Evolutionary conservation across 106 monocot species (phyloP), one percentile per base, ranked within the genome.

Genomic region (Acorus calamus): DNA sequence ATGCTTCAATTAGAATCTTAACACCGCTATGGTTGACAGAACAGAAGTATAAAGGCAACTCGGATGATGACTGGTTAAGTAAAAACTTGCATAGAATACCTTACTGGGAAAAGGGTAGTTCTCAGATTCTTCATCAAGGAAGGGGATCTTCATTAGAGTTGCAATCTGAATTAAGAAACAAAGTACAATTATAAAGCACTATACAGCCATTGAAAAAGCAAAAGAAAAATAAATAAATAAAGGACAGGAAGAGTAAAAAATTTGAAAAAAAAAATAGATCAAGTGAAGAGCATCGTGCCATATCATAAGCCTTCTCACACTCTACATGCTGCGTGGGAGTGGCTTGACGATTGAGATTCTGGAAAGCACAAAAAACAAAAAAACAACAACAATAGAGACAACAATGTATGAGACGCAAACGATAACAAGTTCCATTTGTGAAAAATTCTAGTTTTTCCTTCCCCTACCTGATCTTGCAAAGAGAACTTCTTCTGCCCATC

Each of bases 261-360:
- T 11, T 6, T 13, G 4, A 47, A 45, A 49, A 53, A 62, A 28
- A 28, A 28, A 28, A 28, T 28, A 28, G 28, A 28, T 28, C 28
- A 28, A 28, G 28, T 28, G 28, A 28, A 28, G 28, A 28, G 28
- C 28, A 28, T 28, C 74, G n/a, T 85, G 91, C 96, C 67, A 49
- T 83, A 56, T 98, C 85, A 72, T 98, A 98, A 60, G 84, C 85
- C 54, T 79, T 88, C 72, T 85, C 85, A 14, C 96, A 87, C 60
- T 91, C 87, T 52, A 60, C 57, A 0, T 72, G 65, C 63, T 91
- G 85, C 52, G 68, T 56, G 62, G 83, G 79, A 66, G 83, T 85
- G 49, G 80, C 83, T 69, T 75, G 59, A 51, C 70, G 67, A 55
- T 83, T 88, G 8, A 91, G 85, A 65, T 77, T 69, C 96, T 98